Evolutionary conservation across 495 filamentous ascomycete genomes (phyloP).

Genomic region (Margaritispora aquatica): DNA sequence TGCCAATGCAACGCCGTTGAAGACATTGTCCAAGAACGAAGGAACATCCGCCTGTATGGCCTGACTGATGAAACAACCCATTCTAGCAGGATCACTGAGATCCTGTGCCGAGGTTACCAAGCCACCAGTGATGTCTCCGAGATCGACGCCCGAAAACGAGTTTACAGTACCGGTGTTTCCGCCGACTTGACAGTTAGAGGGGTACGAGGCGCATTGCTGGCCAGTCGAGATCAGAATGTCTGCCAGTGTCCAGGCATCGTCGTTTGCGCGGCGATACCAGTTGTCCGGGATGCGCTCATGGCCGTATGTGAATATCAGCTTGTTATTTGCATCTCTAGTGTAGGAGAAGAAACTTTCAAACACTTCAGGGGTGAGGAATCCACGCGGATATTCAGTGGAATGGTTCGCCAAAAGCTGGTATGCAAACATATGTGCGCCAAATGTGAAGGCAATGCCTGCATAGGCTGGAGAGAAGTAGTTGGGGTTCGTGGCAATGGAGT

Average conservation of each 20-base stretch:
- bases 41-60: neutral
- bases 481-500: slow-evolving; percentile 27
- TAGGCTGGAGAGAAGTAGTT: slow-evolving; percentile 31
- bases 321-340: slow-evolving; percentile 15
- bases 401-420: slow-evolving; percentile 23
- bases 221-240: neutral
- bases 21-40: neutral
- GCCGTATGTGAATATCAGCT: slow-evolving; percentile 25
- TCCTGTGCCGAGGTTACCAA: neutral
- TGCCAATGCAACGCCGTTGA: neutral
- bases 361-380: neutral
- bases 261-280: slow-evolving; percentile 29
- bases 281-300: slow-evolving; percentile 32
- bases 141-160: neutral
- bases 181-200: neutral
- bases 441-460: slow-evolving; percentile 23
- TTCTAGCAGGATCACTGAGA: neutral
- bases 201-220: neutral
- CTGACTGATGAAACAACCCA: neutral
- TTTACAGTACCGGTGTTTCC: neutral
- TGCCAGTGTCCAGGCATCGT: neutral
- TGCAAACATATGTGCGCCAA: slow-evolving; percentile 33
- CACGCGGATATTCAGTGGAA: neutral
- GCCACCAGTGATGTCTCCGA: neutral
- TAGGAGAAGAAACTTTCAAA: neutral